Evolutionary conservation across 2,329 filamentous ascomycete genomes (phyloP).

Genomic region (Huntiella savannae): DNA sequence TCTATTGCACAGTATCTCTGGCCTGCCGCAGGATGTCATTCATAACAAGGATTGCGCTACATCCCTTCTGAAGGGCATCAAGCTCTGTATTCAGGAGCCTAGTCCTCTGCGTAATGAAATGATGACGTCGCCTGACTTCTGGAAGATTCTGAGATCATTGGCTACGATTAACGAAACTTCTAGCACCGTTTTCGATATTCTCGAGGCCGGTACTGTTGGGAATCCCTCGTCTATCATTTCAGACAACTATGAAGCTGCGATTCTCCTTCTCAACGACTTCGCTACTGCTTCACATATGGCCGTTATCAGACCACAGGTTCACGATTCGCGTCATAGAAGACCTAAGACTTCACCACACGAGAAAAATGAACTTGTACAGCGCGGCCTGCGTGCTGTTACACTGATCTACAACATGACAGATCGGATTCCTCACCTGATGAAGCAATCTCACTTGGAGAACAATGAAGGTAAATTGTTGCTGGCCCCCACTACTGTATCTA

Average conservation of each 20-base stretch:
- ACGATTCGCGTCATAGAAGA: constrained; percentile 6
- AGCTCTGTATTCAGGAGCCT: constrained; percentile 59
- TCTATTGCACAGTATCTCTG: constrained; percentile 77
- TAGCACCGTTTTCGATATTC: constrained; percentile 65
- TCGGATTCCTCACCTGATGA: constrained; percentile 70
- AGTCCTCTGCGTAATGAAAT: constrained; percentile 73
- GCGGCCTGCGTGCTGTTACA: constrained; percentile 63
- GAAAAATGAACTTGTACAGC: constrained; percentile 15
- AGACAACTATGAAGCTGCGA: constrained; percentile 84
- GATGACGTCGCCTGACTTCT: constrained; percentile 92
- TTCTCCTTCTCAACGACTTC: constrained; percentile 74
- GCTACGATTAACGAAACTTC: constrained; percentile 52
- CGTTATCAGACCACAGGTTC: constrained; percentile 1
- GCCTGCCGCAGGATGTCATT: constrained; percentile 59
- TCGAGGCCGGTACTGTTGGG: constrained; percentile 56
- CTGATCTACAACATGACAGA: constrained; percentile 67
- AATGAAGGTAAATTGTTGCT: constrained; percentile 43
- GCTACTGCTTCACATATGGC: constrained; percentile 37
- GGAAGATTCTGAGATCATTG: constrained; percentile 68
- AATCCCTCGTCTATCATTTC: constrained; percentile 71
- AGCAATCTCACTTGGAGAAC: constrained; percentile 79
- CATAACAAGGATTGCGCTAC: constrained; percentile 27
- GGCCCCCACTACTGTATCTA: constrained; percentile 14
- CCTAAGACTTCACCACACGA: not conserved
- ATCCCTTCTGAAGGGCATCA: constrained; percentile 61